These are phyloP conservation scores for Vanderwaltozyma yarrowii DNA, from an alignment of 805 yeast species.

Conservation along the genomic window DNA sequence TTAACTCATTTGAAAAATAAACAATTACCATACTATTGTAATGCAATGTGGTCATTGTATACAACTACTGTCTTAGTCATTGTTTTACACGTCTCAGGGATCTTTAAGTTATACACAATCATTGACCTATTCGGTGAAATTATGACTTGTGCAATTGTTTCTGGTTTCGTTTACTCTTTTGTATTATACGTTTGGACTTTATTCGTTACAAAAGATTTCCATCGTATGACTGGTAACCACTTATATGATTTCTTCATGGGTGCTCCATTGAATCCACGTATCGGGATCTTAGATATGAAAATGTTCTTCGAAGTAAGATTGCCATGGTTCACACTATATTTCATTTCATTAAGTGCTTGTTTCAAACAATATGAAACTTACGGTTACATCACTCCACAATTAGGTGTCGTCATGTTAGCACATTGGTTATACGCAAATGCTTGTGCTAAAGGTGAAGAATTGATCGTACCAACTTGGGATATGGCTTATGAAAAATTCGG, in stretches of 20 bases:
- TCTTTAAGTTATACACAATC: constrained; percentile 64
- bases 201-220: constrained; percentile 60
- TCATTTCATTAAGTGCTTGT: constrained; percentile 63
- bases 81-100: constrained; percentile 58
- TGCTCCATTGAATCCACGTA: constrained; percentile 91
- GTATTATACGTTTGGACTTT: constrained; percentile 61
- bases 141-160: constrained; percentile 82
- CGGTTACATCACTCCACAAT: constrained; percentile 73
- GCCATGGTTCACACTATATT: constrained; percentile 90
- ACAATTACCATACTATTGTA: constrained; percentile 87
- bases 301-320: constrained; percentile 96
- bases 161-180: constrained; percentile 64
- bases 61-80: constrained; percentile 48
- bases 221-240: constrained; percentile 84
- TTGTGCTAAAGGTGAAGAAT: constrained; percentile 94
- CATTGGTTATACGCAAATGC: constrained; percentile 96
- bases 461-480: constrained; percentile 98
- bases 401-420: constrained; percentile 61
- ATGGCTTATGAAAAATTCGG: constrained; percentile 99
- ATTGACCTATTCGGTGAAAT: constrained; percentile 81
- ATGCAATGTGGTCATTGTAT: constrained; percentile 82
- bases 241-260: constrained; percentile 94
- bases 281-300: constrained; percentile 86
- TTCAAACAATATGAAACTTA: constrained; percentile 72
- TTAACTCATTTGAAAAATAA: constrained; percentile 67